Base-by-base conservation (phyloP, 176 grass and related monocot species). In the Microstegium vimineum region DNA sequence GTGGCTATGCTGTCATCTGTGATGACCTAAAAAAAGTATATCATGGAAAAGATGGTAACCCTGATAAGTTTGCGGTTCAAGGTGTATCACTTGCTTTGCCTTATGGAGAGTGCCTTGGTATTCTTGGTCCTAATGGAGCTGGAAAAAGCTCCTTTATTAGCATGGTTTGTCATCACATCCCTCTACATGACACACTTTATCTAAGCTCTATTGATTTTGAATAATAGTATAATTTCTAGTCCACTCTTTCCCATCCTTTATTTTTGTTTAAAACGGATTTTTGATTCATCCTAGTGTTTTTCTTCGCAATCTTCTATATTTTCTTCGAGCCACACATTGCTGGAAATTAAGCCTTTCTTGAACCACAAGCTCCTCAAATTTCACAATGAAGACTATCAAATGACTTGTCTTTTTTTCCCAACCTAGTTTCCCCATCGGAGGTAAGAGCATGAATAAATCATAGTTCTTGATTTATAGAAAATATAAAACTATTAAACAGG, bases 131-230 rank as follows among this genome's bases (percentile, higher is more conserved):
- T 60, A 98, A 98, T 80, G 96, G 96, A 60, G 96, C 96, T 61
- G 96, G 96, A 47, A 98, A 98, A 80, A 95, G 92, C 75, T 91
- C 96, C 70, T 98, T 95, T 76, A 98, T 98, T 84, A 89, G 90
- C 86, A 95, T 98, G 96, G 96, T 98, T 84, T 84, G 81, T 91
- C 27, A 89, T 45, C 31, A 10, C 17, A 67, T 66, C 74, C 62
- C 67, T 80, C 76, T 63, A 56, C 28, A 34, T 81, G 62, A 38
- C 25, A 51, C 66, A 27, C 26, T 84, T 67, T 56, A 81, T 77
- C 26, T 46, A 64, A 81, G 52, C 31, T 66, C 17, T 61, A 27
- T 42, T 65, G 33, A 11, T 69, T 36, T 11, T 18, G 32, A 22
- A 69, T 54, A 56, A 79, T 28, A 69, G 26, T 40, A 23, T 25